These are phyloP conservation scores for Echinosophora koreensis DNA, from an alignment of 306 rosid species.

Conservation along the genomic window DNA sequence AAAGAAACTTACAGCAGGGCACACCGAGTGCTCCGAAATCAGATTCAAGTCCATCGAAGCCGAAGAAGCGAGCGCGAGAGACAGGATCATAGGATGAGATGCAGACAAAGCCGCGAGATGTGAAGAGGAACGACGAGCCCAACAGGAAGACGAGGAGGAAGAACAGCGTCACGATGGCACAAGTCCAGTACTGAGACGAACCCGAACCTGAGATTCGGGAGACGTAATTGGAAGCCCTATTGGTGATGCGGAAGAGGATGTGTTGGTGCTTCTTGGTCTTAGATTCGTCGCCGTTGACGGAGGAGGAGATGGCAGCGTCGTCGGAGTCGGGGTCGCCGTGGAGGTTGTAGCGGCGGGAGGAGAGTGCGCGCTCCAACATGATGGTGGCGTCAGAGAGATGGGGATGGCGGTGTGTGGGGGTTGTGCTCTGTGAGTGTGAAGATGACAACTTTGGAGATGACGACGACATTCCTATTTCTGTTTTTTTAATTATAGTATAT, in stretches of 20 bases:
- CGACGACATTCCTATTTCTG: constrained; percentile 25
- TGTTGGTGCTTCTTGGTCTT: constrained; percentile 70
- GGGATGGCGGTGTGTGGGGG: constrained; percentile 43
- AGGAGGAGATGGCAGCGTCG: neutral
- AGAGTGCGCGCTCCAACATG: constrained; percentile 75
- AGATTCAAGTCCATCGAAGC: constrained; percentile 79
- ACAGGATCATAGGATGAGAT: constrained; percentile 66
- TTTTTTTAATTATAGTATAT: neutral
- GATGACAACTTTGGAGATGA: constrained; percentile 34
- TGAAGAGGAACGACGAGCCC: constrained; percentile 56
- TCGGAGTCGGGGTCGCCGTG: constrained; percentile 51
- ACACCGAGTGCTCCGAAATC: constrained; percentile 97
- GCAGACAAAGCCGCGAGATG: constrained; percentile 80
- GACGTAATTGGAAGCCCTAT: constrained; percentile 62
- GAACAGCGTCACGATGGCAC: constrained; percentile 41
- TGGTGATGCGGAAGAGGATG: constrained; percentile 53
- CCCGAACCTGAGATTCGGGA: constrained; percentile 50
- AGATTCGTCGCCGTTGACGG: constrained; percentile 50
- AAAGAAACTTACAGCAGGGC: constrained; percentile 89
- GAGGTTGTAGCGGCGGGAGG: constrained; percentile 71
- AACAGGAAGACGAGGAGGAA: constrained; percentile 53
- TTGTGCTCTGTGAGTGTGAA: constrained; percentile 7
- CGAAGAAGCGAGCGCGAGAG: constrained; percentile 74
- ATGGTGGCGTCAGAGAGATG: constrained; percentile 35
- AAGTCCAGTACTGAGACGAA: constrained; percentile 47